Conservation (phyloP, 2,329 filamentous ascomycete genomes). For the Cordyceps militaris region DNA sequence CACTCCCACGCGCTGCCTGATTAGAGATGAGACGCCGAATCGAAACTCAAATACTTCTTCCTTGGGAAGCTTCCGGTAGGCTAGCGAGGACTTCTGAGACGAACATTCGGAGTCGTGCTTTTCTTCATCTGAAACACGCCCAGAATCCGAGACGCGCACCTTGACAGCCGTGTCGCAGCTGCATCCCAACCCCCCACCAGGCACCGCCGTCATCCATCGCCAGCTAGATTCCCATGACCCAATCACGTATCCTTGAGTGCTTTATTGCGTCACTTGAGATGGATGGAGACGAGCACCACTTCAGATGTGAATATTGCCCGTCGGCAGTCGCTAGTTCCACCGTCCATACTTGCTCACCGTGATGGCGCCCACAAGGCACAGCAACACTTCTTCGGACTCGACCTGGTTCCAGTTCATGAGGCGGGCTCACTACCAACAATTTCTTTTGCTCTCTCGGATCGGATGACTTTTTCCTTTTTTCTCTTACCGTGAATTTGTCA, state of each 20-base stretch:
- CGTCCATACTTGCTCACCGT: not conserved
- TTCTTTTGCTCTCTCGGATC: not conserved
- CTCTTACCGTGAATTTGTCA: not conserved
- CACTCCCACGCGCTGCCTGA: no score
- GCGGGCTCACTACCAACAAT: not conserved
- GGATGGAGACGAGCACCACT: not conserved
- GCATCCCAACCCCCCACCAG: not conserved
- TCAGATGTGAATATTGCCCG: not conserved
- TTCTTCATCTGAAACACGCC: conserved; percentile 1
- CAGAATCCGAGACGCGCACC: not conserved
- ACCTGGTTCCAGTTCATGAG: not conserved
- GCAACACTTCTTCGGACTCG: not conserved
- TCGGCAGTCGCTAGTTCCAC: not conserved
- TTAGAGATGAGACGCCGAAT: not conserved
- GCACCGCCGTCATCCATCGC: not conserved
- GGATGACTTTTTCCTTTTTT: not conserved
- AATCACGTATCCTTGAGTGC: not conserved
- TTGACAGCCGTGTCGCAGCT: conserved; percentile 4
- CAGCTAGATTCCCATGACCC: not conserved
- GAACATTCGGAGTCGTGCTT: not conserved
- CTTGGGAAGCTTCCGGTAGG: not conserved
- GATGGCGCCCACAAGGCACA: no score
- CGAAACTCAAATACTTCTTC: not conserved
- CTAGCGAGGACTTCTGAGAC: not conserved
- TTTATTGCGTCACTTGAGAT: not conserved